A percentile compares a stretch with the other conserved stretches of the same genome.
These are phyloP conservation scores for Mortierella sp. DNA, from an alignment of 371 early-diverging fungal species.

Conservation along the genomic window DNA sequence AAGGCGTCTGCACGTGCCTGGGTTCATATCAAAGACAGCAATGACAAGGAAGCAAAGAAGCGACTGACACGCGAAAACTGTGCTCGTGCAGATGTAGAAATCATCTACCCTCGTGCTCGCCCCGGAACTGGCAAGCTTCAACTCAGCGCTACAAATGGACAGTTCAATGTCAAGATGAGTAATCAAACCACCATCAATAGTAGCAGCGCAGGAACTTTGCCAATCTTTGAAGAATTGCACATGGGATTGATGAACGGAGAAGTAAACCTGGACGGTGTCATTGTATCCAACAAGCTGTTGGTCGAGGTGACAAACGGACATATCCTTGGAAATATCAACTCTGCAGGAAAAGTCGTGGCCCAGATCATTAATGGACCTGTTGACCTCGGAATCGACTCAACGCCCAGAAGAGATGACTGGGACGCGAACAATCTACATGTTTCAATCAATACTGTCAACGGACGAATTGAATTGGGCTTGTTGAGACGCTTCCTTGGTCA, in stretches of 20 bases:
- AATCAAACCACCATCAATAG: neutral
- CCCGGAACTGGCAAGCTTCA: conserved; percentile 10
- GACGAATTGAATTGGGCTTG: conserved; percentile 2
- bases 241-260: conserved; percentile 6
- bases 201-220: neutral
- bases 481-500: conserved; percentile 12
- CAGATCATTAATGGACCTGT: conserved; percentile 14
- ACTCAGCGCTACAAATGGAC: conserved; percentile 1
- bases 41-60: conserved; percentile 10
- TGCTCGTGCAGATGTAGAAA: conserved; percentile 21
- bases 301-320: conserved; percentile 17
- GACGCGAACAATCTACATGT: conserved; percentile 5
- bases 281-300: neutral
- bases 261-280: neutral
- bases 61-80: conserved; percentile 4
- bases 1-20: neutral
- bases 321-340: conserved; percentile 3
- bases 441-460: neutral
- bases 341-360: conserved; percentile 14
- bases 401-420: neutral
- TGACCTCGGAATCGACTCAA: conserved; percentile 14
- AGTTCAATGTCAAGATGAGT: neutral
- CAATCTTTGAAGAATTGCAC: conserved; percentile 8
- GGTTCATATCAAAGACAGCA: conserved; percentile 1
- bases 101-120: conserved; percentile 13